phyloP scores from a whole-genome alignment of 371 early-diverging fungal genomes.

The Zychaea mexicana region DNA sequence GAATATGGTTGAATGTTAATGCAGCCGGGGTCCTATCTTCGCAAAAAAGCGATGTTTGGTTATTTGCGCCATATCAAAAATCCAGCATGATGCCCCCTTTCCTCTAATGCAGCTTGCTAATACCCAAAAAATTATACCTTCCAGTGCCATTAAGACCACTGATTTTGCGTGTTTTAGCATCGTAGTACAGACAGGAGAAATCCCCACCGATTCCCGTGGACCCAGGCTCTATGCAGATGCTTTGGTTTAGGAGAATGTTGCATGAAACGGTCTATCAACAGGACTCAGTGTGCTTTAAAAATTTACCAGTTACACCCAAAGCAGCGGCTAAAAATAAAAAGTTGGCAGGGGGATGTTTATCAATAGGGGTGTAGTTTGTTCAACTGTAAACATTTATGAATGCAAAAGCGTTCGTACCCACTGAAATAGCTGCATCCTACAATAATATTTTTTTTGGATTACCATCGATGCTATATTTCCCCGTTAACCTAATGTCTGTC shows the following conservation, averaged over 20 bases:
- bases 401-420: slow-evolving; percentile 33
- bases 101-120: not conserved
- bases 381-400: not conserved
- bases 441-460: no score
- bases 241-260: no score
- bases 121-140: slow-evolving; percentile 29
- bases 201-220: slow-evolving; percentile 95
- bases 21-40: slow-evolving; percentile 55
- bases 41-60: not conserved
- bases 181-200: slow-evolving; percentile 83
- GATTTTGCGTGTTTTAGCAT: slow-evolving; percentile 60
- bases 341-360: not conserved
- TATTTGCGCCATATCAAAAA: not conserved
- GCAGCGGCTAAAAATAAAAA: slow-evolving; percentile 52
- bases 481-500: not conserved
- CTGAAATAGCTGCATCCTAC: slow-evolving; percentile 85
- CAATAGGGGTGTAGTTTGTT: not conserved
- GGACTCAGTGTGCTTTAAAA: not conserved
- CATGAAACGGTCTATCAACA: no score
- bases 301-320: slow-evolving; percentile 61
- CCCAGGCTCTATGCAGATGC: slow-evolving; percentile 63
- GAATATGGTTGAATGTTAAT: slow-evolving; percentile 53
- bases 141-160: slow-evolving; percentile 78
- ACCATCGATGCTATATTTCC: not conserved
- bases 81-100: not conserved